phyloP scores from a whole-genome alignment of 228 moss, liverwort and hornwort species.

The Sphagnum magellanicum region DNA sequence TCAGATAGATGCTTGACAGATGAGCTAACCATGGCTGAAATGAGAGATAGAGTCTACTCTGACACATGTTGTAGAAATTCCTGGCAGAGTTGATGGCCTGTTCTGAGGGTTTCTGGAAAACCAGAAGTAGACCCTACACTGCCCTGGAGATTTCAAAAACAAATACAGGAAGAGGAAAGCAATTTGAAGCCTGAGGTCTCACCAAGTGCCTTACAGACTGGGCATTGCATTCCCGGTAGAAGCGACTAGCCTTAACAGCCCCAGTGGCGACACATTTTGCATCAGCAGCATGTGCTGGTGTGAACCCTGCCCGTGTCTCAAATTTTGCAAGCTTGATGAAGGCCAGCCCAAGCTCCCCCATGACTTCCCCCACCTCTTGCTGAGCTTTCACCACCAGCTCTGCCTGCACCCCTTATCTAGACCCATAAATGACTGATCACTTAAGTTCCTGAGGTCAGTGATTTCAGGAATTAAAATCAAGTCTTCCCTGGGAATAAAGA shows the following conservation, averaged over 20 bases:
- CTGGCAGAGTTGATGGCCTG: neutral
- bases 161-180: neutral
- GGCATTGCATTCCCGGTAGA: conserved; percentile 85
- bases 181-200: neutral
- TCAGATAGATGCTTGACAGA: too few species aligned
- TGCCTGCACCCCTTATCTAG: conserved; percentile 39
- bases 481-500: neutral
- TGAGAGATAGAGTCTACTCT: too few species aligned
- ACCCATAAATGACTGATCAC: too few species aligned
- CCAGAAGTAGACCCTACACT: neutral
- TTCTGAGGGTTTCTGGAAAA: neutral
- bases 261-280: conserved; percentile 85
- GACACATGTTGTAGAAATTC: neutral
- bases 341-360: conserved; percentile 93
- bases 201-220: conserved; percentile 96
- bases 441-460: conserved; percentile 1
- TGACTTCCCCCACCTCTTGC: conserved; percentile 97
- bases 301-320: conserved; percentile 61
- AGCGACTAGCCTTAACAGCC: conserved; percentile 94
- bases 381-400: conserved; percentile 86
- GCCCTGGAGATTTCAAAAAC: neutral
- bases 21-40: too few species aligned
- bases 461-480: neutral
- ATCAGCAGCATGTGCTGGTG: conserved; percentile 60
- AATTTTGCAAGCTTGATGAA: conserved; percentile 97